Evolutionary conservation across 2,329 filamentous ascomycete genomes (phyloP), one percentile per base, ranked within the genome.

Genomic region (Epicoccum nigrum): DNA sequence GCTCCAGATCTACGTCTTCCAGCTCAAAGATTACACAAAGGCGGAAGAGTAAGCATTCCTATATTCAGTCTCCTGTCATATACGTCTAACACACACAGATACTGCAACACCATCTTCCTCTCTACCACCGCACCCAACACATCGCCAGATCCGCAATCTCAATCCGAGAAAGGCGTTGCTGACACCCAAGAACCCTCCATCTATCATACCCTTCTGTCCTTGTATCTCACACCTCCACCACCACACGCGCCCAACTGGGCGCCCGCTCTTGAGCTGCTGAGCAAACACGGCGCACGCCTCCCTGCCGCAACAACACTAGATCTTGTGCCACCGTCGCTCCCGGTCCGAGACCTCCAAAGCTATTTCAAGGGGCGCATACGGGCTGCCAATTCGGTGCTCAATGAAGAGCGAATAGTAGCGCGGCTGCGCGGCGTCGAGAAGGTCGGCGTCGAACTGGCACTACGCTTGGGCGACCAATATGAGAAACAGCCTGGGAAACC

Each of bases 1-100:
- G 0, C 78, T 99, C n/a, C 89, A 94, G 69, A 96, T 99, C 44
- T 99, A 96, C 70, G 93, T 97, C 21, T 99, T 97, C 76, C 94
- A 93, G 72, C 84, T 99, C 72, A 79, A 89, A 60, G 88, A 96
- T 71, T 93, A 90, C 56, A 79, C 77, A 11, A 97, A 96, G 74
- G 94, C 94, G 25, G 94, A 99, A 82, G 91, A 96, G 87, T 96
- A 19, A 21, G 45, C 12, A 11, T 9, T 59, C 15, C 8, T 4
- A 6, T 17, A 7, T 16, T 12, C 21, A 5, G n/a, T 2, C 13
- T 19, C 15, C 16, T n/a, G 8, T 12, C 28, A n/a, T 17, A n/a
- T 6, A 33, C 38, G n/a, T n/a, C n/a, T 49, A 90, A 88, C 60
- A 90, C 8, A 7, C 16, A 19, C 33, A 74, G 72, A 60, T 74